phyloP scores from a whole-genome alignment of 805 yeast genomes.

The Lachancea thermotolerans region DNA sequence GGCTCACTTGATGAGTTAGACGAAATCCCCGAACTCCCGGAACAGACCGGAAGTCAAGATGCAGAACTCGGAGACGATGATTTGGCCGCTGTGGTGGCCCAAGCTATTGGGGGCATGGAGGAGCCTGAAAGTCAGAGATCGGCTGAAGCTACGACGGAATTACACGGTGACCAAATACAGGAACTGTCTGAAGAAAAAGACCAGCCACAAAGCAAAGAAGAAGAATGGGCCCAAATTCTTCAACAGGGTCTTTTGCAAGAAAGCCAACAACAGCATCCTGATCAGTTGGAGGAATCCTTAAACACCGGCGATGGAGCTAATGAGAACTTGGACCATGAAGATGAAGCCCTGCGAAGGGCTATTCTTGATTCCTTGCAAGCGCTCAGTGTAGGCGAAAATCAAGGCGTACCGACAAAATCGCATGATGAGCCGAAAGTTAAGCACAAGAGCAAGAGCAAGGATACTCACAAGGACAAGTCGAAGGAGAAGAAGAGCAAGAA shows the following conservation, averaged over 20 bases:
- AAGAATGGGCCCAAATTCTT: constrained; percentile 28
- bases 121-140: constrained; percentile 1
- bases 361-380: constrained; percentile 28
- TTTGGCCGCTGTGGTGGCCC: constrained; percentile 35
- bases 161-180: not conserved
- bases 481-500: constrained; percentile 10
- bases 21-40: constrained; percentile 4
- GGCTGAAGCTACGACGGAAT: constrained; percentile 1
- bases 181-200: constrained; percentile 8
- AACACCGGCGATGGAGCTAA: not conserved
- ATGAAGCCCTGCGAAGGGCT: constrained; percentile 29
- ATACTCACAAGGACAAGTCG: constrained; percentile 5
- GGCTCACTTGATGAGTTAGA: not conserved
- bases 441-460: constrained; percentile 1
- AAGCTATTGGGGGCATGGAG: constrained; percentile 31
- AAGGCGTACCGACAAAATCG: not conserved
- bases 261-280: constrained; percentile 6
- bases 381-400: constrained; percentile 9
- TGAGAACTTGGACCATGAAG: constrained; percentile 27
- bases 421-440: not conserved
- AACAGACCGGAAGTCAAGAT: not conserved
- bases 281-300: constrained; percentile 5
- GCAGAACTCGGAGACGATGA: constrained; percentile 24
- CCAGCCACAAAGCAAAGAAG: constrained; percentile 12
- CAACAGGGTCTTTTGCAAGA: constrained; percentile 24